phyloP scores from a whole-genome alignment of 192 early-diverging fungal species.

The Phlyctochytrium bullatum region DNA sequence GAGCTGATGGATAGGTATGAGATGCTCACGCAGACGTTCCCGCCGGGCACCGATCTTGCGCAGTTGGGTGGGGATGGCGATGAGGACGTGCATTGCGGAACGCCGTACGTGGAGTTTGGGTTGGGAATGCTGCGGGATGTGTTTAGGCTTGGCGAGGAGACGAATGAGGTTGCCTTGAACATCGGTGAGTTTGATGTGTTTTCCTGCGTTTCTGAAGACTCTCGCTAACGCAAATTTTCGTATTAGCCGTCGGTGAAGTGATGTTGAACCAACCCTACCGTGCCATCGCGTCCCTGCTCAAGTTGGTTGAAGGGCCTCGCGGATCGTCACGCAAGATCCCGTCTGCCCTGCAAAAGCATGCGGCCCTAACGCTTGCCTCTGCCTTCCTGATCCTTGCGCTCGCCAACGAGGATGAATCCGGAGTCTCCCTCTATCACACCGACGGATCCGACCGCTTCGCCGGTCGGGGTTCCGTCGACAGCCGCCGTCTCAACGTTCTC shows the following conservation, averaged over 20 bases:
- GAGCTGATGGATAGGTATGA: background rate
- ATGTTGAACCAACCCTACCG: background rate
- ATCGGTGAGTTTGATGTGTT: background rate
- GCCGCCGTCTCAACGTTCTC: background rate
- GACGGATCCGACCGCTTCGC: background rate
- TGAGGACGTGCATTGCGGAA: too few species aligned
- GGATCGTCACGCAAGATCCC: too few species aligned
- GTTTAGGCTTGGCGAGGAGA: background rate
- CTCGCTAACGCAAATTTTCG: too few species aligned
- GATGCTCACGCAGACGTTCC: background rate
- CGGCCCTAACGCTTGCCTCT: background rate
- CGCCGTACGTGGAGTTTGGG: background rate
- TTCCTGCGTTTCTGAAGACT: background rate
- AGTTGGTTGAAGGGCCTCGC: background rate
- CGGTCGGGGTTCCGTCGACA: background rate
- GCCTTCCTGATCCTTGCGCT: slow-evolving; percentile 1
- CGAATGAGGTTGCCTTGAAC: background rate
- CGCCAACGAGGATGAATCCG: background rate
- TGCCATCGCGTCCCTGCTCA: background rate
- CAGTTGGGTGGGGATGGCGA: background rate
- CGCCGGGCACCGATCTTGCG: background rate
- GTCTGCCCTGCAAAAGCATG: background rate
- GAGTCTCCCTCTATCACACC: background rate
- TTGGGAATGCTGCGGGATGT: background rate
- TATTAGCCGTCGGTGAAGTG: slow-evolving; percentile 1